Evolutionary conservation across 352 stramenopile genomes (phyloP).

Genomic region (Phytophthora kernoviae): DNA sequence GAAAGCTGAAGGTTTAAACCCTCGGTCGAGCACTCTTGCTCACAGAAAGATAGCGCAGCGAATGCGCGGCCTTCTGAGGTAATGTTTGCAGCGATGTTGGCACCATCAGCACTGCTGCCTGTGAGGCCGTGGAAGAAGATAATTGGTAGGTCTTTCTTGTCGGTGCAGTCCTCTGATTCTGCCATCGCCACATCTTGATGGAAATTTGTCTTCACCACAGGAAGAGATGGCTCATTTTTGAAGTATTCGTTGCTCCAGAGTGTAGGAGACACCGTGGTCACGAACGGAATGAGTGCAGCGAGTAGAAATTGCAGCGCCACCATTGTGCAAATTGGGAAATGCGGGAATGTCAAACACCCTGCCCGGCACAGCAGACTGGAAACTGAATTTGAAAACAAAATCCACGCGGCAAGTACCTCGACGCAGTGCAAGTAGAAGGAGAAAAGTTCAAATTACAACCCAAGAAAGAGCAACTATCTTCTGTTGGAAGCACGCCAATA

Average conservation of each 20-base stretch:
- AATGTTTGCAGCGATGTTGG: slow-evolving; percentile 16
- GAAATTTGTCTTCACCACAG: not conserved
- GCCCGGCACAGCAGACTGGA: no score
- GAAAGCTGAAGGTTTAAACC: slow-evolving; percentile 28
- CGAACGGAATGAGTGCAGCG: not conserved
- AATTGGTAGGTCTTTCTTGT: not conserved
- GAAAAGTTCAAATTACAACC: no score
- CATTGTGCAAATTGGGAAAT: not conserved
- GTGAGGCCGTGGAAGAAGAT: not conserved
- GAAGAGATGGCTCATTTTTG: not conserved
- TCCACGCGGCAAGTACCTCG: no score
- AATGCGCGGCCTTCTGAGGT: slow-evolving; percentile 21
- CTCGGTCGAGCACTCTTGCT: slow-evolving; percentile 22
- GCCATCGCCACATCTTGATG: not conserved
- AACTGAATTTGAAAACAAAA: no score
- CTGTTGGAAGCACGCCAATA: no score
- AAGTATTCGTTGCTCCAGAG: not conserved
- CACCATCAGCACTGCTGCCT: no score
- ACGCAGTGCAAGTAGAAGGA: no score
- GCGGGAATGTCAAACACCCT: no score
- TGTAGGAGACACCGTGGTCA: not conserved
- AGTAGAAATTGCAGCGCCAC: not conserved
- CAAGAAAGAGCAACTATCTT: no score
- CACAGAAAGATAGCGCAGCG: slow-evolving; percentile 37
- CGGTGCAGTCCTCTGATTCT: not conserved